These are phyloP conservation scores for Epichloe sibirici DNA, from an alignment of 2,329 filamentous ascomycete species.

Conservation along the genomic window DNA sequence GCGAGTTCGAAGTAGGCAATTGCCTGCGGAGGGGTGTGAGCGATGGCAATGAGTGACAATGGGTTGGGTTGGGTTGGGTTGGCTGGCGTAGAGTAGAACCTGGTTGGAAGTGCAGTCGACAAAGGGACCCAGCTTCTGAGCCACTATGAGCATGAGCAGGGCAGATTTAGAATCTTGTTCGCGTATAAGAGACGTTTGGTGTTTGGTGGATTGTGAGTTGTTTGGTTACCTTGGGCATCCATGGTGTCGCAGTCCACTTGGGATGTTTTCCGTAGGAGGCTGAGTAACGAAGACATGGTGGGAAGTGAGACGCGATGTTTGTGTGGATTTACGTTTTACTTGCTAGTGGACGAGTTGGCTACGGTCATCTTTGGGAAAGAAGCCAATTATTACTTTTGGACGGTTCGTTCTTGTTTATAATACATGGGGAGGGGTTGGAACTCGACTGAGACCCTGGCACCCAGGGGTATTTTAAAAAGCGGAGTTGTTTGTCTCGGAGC, in stretches of 20 bases:
- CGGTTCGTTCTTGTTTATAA: too few species aligned
- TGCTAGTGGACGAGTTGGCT: too few species aligned
- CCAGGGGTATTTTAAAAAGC: too few species aligned
- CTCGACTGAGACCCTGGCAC: too few species aligned
- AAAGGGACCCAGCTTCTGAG: conserved; percentile 19
- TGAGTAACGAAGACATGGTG: conserved; percentile 16
- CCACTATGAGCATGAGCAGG: not conserved
- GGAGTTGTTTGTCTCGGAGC: not conserved
- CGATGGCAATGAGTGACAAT: not conserved
- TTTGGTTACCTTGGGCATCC: conserved; percentile 17
- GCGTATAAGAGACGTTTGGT: not conserved
- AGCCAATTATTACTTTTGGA: too few species aligned
- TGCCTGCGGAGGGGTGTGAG: conserved; percentile 12
- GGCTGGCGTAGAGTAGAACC: conserved; percentile 6
- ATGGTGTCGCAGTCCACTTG: conserved; percentile 25
- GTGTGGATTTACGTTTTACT: too few species aligned
- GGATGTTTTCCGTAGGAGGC: conserved; percentile 16
- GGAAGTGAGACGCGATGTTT: too few species aligned
- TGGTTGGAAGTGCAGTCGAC: conserved; percentile 26
- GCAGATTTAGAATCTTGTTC: conserved; percentile 5
- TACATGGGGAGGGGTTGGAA: too few species aligned
- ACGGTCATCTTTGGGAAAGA: too few species aligned
- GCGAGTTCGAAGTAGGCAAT: conserved; percentile 23
- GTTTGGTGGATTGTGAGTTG: not conserved
- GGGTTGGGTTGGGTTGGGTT: too few species aligned